Evolutionary conservation across 352 stramenopile species (phyloP).

Genomic region (Phytopythium boreale): DNA sequence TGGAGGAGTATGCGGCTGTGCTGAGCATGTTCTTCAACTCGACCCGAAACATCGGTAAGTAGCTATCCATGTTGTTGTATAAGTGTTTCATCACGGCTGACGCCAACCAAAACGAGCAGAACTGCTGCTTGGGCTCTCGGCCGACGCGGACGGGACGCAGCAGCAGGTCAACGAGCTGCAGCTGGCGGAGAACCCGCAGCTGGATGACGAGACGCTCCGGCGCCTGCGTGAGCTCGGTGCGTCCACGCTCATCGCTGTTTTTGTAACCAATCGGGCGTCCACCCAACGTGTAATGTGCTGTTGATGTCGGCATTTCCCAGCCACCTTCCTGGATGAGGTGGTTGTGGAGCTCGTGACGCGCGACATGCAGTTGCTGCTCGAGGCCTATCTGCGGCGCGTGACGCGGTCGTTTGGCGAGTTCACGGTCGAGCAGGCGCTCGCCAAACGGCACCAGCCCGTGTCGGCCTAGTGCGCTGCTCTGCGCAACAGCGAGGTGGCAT

Average conservation of each 20-base stretch:
- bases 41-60: constrained; percentile 57
- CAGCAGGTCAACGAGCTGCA: constrained; percentile 50
- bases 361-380: constrained; percentile 64
- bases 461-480: constrained; percentile 10
- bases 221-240: constrained; percentile 60
- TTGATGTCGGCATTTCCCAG: constrained; percentile 20
- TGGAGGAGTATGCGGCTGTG: constrained; percentile 71
- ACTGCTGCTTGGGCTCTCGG: constrained; percentile 49
- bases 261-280: neutral
- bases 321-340: constrained; percentile 75
- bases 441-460: constrained; percentile 28
- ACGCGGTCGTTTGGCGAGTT: constrained; percentile 66
- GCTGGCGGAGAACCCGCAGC: constrained; percentile 10
- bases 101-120: constrained; percentile 24
- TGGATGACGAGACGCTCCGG: constrained; percentile 28
- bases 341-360: constrained; percentile 78
- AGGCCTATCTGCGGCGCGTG: constrained; percentile 55
- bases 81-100: constrained; percentile 4
- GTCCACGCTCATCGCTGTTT: neutral
- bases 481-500: neutral
- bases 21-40: constrained; percentile 76
- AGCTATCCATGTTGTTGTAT: too few species aligned
- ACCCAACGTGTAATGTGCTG: neutral
- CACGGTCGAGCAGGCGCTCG: constrained; percentile 43
- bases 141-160: constrained; percentile 49